Percentiles rank a stretch among this genome's conserved stretches.
These are phyloP conservation scores for Botryotinia calthae DNA, from an alignment of 2,329 filamentous ascomycete genomes.

Conservation along the genomic window DNA sequence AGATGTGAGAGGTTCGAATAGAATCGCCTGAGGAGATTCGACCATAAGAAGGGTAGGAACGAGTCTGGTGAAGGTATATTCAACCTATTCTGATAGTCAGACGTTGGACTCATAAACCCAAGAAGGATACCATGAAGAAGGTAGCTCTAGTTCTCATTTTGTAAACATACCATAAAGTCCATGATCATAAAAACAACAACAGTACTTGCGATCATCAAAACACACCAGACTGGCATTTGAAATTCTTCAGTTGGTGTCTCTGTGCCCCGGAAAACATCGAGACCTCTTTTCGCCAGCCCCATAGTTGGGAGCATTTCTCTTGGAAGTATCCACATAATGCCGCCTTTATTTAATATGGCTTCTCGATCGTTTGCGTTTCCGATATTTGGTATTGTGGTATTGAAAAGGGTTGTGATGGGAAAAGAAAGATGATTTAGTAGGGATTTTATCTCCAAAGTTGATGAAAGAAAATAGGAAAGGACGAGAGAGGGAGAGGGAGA, in stretches of 20 bases:
- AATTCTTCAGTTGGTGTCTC: neutral
- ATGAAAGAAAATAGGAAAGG: neutral
- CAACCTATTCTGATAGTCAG: conserved; percentile 37
- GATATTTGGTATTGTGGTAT: neutral
- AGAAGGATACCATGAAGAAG: neutral
- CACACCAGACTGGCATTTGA: conserved; percentile 32
- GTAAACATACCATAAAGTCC: conserved; percentile 26
- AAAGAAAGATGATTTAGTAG: neutral
- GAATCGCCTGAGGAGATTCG: conserved; percentile 54
- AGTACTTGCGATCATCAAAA: conserved; percentile 25
- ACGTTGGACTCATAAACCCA: neutral
- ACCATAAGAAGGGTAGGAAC: conserved; percentile 62
- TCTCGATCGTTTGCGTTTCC: neutral
- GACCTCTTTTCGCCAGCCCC: neutral
- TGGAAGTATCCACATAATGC: conserved; percentile 5
- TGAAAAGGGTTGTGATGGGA: neutral
- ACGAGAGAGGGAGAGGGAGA: neutral
- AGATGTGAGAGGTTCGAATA: conserved; percentile 44
- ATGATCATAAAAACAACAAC: conserved; percentile 18
- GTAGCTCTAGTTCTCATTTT: neutral
- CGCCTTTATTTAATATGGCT: neutral
- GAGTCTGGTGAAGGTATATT: conserved; percentile 59
- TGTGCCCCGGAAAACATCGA: neutral
- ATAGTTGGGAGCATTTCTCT: neutral
- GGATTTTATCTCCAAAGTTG: neutral